Base-by-base conservation (phyloP, 2,329 filamentous ascomycete genomes). In the Trichoderma sp. region DNA sequence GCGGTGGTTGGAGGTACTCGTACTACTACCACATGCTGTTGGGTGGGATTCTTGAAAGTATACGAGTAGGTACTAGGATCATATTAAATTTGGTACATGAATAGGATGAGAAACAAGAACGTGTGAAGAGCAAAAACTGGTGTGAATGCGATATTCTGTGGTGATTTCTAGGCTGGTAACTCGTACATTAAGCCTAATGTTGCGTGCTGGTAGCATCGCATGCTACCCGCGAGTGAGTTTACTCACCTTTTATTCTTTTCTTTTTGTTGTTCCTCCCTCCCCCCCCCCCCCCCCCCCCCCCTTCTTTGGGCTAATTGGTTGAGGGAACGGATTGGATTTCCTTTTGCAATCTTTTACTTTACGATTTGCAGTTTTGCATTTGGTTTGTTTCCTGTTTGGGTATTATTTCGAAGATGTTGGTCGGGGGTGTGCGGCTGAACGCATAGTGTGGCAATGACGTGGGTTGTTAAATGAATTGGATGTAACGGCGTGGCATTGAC, bases 201-300 rank as follows among this genome's bases (percentile, higher is more conserved):
- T 21, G 34, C n/a, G 32, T 12, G 43, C n/a, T 51, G n/a, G 63
- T 51, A 57, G 63, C 28, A 7, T 65, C 32, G 63, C 26, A 12
- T 65, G 12, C 26, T 65, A 65, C 62, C 62, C 62, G 62, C 34
- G 39, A 64, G 62, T 15, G 62, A 64, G 60, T 53, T 15, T 36
- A 5, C 8, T 56, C 24, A 7, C 1, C 9, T 6, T 51, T 24
- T 53, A 6, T 51, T 51, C n/a, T 53, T 24, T 53, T 24, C 21
- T 53, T 53, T 47, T 53, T 53, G 4, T 53, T 53, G 5, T 24
- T 53, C 5, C 24, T 53, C n/a, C 3, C 6, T 14, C 6, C 8
- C 1, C 6, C 2, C 9, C 12, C 24, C 1, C n/a, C n/a, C 3
- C 6, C 6, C 6, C 8, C 1, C 6, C 2, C 9, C 12, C 24